Evolutionary conservation across 108 stramenopile species (phyloP).

Genomic region (Nitzschia sp.): DNA sequence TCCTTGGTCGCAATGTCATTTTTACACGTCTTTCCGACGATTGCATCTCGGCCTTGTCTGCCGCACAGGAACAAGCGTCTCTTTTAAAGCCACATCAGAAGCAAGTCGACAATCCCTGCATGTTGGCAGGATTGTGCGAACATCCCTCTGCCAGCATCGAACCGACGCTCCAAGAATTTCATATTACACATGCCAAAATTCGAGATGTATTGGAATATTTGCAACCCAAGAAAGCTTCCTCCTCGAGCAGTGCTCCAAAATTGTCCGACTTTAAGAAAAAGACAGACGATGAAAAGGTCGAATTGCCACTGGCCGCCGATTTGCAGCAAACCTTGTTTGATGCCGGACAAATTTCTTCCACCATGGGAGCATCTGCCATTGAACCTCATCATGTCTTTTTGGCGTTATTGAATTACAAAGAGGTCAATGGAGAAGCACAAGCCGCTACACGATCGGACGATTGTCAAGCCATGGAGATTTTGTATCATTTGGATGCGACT

Average conservation of each 20-base stretch:
- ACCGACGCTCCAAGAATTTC: conserved; percentile 4
- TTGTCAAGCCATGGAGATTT: conserved; percentile 18
- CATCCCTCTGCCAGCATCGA: conserved; percentile 4
- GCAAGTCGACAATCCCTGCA: conserved; percentile 14
- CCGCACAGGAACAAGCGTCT: conserved; percentile 15
- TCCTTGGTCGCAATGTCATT: too few relatives aligned
- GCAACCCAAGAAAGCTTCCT: neutral
- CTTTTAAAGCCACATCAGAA: neutral
- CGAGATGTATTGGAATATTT: neutral
- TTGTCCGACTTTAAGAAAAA: conserved; percentile 11
- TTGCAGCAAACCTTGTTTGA: conserved; percentile 9
- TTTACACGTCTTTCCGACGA: conserved; percentile 24
- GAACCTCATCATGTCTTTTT: conserved; percentile 15
- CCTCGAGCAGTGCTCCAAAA: neutral
- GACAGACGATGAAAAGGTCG: neutral
- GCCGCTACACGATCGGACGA: conserved; percentile 9
- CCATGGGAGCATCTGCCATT: conserved; percentile 12
- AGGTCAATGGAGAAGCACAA: conserved; percentile 10
- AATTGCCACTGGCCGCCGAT: neutral
- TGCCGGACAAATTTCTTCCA: conserved; percentile 8
- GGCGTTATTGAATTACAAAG: conserved; percentile 15
- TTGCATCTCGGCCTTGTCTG: conserved; percentile 6
- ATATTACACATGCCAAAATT: neutral
- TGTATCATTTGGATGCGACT: conserved; percentile 21
- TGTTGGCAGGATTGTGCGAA: conserved; percentile 14